Evolutionary conservation across 495 filamentous ascomycete genomes (phyloP), one percentile per base, ranked within the genome.

Genomic region (Penicillium fimorum): DNA sequence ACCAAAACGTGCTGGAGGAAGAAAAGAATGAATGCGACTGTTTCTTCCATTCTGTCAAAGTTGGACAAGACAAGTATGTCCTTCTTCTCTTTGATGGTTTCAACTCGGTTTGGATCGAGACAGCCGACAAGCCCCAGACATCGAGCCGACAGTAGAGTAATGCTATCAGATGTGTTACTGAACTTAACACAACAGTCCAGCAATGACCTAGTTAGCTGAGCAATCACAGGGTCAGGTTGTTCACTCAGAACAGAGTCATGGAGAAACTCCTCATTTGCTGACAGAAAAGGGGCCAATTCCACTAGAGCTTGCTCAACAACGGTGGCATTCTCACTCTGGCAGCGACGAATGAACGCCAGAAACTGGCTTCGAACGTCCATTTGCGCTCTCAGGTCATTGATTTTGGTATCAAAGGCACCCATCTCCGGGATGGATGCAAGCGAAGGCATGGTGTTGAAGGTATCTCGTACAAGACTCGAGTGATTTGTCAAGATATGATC

Each of bases 81-180:
- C 47, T 77, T 84, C 59, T 89, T 87, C 56, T 88, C 86, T 42
- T 90, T 84, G 33, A 86, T 77, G 4, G 85, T 82, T 59, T 99
- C 94, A 15, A 97, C 82, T 50, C 88, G 82, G 64, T 96, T 96
- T 12, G 94, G 87, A 72, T 97, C 94, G 22, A 97, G 73, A 61
- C 91, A 96, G 18, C 94, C 94, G 45, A 97, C 84, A 38, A 94
- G 78, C 10, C 94, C 94, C 27, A 97, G 71, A 56, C 90, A 92
- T 62, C 84, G 83, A 18, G 89, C 86, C 47, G 87, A 88, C 25
- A 95, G 76, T n/a, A 82, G 72, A 50, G 85, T 78, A 40, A 96
- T 89, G 22, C 80, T 79, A 12, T 77, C 64, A 42, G 87, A 81
- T 27, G 77, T 82, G 47, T 84, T 83, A 53, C 85, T 89, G 67